Evolutionary conservation across 2,329 filamentous ascomycete species (phyloP), one percentile per base, ranked within the genome.

Genomic region (Calonectria pseudoreteaudii): DNA sequence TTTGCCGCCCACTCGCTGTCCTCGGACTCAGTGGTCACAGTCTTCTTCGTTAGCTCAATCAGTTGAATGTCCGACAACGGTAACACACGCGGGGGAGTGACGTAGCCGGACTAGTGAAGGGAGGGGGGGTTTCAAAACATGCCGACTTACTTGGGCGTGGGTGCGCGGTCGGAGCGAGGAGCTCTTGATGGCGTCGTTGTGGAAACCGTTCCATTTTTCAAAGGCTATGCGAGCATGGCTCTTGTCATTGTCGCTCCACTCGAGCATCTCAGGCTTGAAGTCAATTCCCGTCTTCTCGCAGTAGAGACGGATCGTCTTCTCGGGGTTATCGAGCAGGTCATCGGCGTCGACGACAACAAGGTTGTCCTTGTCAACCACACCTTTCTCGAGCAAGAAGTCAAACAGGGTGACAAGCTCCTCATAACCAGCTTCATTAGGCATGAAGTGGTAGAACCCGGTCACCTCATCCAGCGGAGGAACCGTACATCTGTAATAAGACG

Each of bases 181-280:
- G 82, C 94, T 98, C 78, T 94, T 89, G 79, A 98, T 94, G 18
- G 95, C 97, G 87, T 98, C 97, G 79, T 98, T 94, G 84, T 98
- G 97, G 87, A 98, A 98, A 14, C 97, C 97, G 78, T 93, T 94
- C 97, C 97, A 98, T 87, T 99, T 98, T 86, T 96, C 95, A 86
- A 98, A 98, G 23, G 92, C 93, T 76, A 91, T 89, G 77, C 90
- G 88, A 4, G 96, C 96, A 75, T 90, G 87, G 66, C 95, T 92
- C 79, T 93, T 93, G 76, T 94, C 93, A 67, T 93, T 92, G 34
- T 93, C 92, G 75, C 94, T 91, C 97, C 97, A 98, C 72, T 90
- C 88, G 75, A 99, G 88, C 96, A 98, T 98, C 18, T 91, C 87
- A 0, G 92, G 91, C 56, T 87, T 87, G 84, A 93, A 99, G 20